A percentile compares a stretch with the other conserved stretches of the same genome.
These are phyloP conservation scores for Quercus mongolica DNA, from an alignment of 306 rosid species.

Conservation along the genomic window DNA sequence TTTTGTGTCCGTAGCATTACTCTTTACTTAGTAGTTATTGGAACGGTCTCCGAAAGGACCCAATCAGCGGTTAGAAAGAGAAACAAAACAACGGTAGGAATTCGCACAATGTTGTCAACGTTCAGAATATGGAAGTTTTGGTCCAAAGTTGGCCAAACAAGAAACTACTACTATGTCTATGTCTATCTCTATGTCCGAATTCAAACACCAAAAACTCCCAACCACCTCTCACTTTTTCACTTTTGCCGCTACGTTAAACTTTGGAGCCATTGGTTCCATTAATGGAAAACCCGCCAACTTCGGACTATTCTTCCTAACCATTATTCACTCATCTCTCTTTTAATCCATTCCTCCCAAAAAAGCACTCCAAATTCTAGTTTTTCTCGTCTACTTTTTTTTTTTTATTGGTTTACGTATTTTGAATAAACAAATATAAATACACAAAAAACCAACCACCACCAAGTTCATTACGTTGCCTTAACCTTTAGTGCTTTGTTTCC, in stretches of 20 bases:
- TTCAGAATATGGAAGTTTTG: not conserved
- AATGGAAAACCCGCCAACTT: conserved; percentile 56
- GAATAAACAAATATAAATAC: conserved; percentile 1
- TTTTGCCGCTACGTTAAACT: conserved; percentile 13
- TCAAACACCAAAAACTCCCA: not conserved
- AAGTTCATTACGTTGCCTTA: not conserved
- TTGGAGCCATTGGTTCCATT: conserved; percentile 27
- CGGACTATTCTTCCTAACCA: conserved; percentile 37
- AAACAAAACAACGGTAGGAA: not conserved
- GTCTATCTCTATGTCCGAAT: not conserved
- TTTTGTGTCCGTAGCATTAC: too few species aligned
- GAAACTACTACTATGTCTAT: too few species aligned
- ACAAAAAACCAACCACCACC: not conserved
- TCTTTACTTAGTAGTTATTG: not conserved
- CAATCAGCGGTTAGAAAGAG: not conserved
- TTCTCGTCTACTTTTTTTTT: not conserved
- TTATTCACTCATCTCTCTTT: not conserved
- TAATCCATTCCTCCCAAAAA: not conserved
- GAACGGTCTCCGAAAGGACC: not conserved
- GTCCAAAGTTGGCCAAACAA: not conserved
- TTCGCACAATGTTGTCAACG: not conserved
- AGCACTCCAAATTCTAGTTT: too few species aligned
- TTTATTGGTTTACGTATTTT: not conserved
- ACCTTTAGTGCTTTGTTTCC: not conserved
- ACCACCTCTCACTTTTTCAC: not conserved